Base-by-base conservation (phyloP, 345 rosid genomes). In the Eucalyptus marginata region DNA sequence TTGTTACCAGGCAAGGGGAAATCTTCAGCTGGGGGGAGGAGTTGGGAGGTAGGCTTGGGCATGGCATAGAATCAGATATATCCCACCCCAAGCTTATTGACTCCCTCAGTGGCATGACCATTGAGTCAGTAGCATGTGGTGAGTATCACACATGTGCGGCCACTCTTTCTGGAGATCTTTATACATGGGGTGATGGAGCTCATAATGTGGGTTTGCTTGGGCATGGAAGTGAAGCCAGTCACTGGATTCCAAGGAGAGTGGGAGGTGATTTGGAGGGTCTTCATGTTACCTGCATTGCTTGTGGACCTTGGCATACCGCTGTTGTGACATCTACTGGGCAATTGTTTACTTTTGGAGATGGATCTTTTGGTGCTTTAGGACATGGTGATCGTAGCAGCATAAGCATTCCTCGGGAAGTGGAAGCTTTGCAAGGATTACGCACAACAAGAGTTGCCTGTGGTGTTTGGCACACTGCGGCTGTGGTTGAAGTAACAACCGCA, bases 271-370 rank as follows among this genome's bases (percentile, higher is more conserved):
- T 97, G 91, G 98, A 95, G 13, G 95, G 95, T 31, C 49, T 92
- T 50, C 93, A 91, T 85, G 93, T 97, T 71, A 91, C 97, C 58
- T 79, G 89, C 87, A 85, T 97, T 27, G 95, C 98, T 86, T 97
- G 99, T 86, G 99, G 99, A 88, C 95, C 95, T 15, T 97, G 98
- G 97, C 99, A 97, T 94, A 96, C 98, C 84, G 96, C 97, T 88
- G 94, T 89, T 52, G 95, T 97, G 90, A 92, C 96, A 89, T 95
- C 96, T 88, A 88, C 92, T 43, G 97, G 99, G 20, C 95, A 93
- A 89, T 92, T 97, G 90, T 97, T 96, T 91, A 97, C 99, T 88
- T 96, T 97, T 91, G 99, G 99, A 89, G 99, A 97, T 91, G 99
- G 99, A 88, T 93, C 95, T 54, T 96, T 97, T 89, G 99, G 99